phyloP scores from a whole-genome alignment of 2,329 filamentous ascomycete genomes.

The Botryosphaeria agaves region DNA sequence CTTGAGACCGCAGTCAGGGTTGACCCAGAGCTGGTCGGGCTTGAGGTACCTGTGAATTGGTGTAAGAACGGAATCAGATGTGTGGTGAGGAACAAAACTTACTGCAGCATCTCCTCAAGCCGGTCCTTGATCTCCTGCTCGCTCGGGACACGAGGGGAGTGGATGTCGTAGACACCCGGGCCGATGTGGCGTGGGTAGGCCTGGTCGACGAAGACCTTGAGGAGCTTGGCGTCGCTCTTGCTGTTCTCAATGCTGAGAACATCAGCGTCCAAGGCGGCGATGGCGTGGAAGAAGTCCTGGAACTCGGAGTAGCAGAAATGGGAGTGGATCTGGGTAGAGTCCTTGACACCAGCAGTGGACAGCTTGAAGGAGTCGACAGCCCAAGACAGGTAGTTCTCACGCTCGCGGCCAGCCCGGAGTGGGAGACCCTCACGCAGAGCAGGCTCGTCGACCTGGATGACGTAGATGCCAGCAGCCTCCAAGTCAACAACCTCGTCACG shows the following conservation, averaged over 20 bases:
- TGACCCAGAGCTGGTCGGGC: conserved; percentile 98
- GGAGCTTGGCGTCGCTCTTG: conserved; percentile 98
- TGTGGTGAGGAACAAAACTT: too few species aligned
- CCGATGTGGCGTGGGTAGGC: conserved; percentile 97
- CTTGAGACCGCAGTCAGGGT: conserved; percentile 99
- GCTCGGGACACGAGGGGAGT: conserved; percentile 91
- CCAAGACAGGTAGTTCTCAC: conserved; percentile 93
- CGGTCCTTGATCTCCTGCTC: conserved; percentile 98
- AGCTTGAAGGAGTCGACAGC: conserved; percentile 97
- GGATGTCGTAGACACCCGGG: conserved; percentile 98
- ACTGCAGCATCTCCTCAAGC: conserved; percentile 93
- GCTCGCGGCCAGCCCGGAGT: conserved; percentile 83
- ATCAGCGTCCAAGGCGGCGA: conserved; percentile 92
- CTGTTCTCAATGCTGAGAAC: conserved; percentile 99
- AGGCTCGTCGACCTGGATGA: conserved; percentile 99
- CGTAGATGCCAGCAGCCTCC: conserved; percentile 86
- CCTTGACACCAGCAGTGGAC: conserved; percentile 78
- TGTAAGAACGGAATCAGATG: too few species aligned
- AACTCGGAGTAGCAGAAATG: conserved; percentile 99
- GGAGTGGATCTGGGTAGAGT: conserved; percentile 97
- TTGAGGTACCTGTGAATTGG: conserved; percentile 54
- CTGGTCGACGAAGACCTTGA: conserved; percentile 96
- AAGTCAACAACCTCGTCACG: conserved; percentile 98
- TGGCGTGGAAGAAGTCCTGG: conserved; percentile 99
- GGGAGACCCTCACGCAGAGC: conserved; percentile 98